phyloP scores from a whole-genome alignment of 345 rosid species.

The Salix viminalis region DNA sequence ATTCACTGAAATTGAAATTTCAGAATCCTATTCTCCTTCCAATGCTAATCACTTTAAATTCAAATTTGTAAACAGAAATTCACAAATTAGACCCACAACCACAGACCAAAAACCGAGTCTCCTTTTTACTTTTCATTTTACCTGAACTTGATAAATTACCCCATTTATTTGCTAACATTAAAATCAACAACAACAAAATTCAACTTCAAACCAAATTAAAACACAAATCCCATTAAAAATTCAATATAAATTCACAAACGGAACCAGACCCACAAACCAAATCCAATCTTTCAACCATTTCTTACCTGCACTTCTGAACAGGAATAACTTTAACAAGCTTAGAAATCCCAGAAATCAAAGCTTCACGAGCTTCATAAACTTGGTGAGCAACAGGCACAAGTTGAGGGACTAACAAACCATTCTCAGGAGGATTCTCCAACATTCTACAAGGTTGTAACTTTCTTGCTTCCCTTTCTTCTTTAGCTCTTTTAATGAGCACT shows the following conservation, averaged over 20 bases:
- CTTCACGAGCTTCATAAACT: slow-evolving; percentile 51
- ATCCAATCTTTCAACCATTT: background rate
- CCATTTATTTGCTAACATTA: no score
- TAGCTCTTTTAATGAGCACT: slow-evolving; percentile 58
- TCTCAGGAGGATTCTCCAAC: slow-evolving; percentile 66
- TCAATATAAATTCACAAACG: background rate
- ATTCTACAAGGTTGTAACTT: slow-evolving; percentile 64
- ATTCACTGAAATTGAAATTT: no score
- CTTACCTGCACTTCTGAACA: slow-evolving; percentile 68
- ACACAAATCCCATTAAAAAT: background rate
- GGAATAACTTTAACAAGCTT: slow-evolving; percentile 43
- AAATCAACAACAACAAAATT: background rate
- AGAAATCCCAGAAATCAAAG: slow-evolving; percentile 50
- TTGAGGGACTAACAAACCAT: slow-evolving; percentile 71
- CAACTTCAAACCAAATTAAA: background rate
- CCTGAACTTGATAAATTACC: no score
- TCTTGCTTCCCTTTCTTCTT: slow-evolving; percentile 58
- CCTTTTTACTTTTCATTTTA: no score
- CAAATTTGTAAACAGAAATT: no score
- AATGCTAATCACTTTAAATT: no score
- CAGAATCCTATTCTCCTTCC: no score
- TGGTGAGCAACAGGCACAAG: slow-evolving; percentile 59
- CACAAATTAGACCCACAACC: no score
- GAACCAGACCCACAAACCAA: background rate
- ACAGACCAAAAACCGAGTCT: no score